phyloP scores from a whole-genome alignment of 2,329 filamentous ascomycete genomes.

The Ceratocystis harringtonii region DNA sequence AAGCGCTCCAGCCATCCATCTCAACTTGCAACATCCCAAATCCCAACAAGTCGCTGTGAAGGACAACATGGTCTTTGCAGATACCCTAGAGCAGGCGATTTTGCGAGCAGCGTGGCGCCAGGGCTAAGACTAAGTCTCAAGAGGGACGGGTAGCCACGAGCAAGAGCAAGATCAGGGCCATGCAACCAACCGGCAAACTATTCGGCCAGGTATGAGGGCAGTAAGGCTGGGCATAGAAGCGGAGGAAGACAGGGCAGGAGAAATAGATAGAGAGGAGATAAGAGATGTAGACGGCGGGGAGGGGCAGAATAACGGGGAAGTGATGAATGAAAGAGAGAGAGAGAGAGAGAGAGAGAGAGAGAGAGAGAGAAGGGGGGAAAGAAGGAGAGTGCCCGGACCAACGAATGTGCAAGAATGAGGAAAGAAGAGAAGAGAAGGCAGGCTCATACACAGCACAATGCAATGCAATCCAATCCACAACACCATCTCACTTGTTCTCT shows the following conservation, averaged over 20 bases:
- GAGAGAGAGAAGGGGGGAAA: background rate
- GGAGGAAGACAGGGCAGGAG: background rate
- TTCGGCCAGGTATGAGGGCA: background rate
- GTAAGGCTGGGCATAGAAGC: background rate
- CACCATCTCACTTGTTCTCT: too few species aligned
- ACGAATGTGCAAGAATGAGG: background rate
- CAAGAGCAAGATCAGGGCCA: background rate
- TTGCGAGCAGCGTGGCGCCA: background rate
- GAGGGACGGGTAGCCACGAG: background rate
- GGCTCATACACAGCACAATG: background rate
- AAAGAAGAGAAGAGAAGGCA: background rate
- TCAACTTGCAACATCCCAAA: background rate
- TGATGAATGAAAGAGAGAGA: background rate
- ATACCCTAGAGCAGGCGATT: background rate
- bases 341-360: background rate
- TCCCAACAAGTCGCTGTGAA: background rate
- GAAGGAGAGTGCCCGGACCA: background rate
- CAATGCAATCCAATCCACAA: too few species aligned
- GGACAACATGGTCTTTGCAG: background rate
- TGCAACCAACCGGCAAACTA: background rate
- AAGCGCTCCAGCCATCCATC: background rate
- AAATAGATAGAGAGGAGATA: background rate
- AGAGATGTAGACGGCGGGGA: background rate
- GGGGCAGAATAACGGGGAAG: background rate
- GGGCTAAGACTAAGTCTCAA: background rate